Percentiles rank a stretch among this genome's conserved stretches.
Evolutionary conservation across 768 basidiomycete genomes (phyloP).

Genomic region (Dioszegia hungarica): DNA sequence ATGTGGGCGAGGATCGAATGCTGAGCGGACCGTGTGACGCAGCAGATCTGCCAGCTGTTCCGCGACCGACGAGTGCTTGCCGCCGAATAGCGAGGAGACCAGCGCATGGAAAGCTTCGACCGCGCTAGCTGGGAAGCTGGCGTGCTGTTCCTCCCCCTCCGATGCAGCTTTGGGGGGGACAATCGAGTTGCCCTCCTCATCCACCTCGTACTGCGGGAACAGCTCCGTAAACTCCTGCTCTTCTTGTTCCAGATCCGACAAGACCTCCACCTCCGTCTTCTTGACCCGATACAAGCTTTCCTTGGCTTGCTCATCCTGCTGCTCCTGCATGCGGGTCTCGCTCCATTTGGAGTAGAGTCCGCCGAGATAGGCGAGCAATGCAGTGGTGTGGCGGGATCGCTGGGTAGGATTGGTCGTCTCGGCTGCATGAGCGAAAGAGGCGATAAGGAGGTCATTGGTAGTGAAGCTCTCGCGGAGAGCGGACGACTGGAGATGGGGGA

Average conservation of each 20-base stretch:
- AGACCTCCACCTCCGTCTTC: conserved; percentile 55
- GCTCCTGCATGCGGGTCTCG: conserved; percentile 67
- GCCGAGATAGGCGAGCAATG: conserved; percentile 59
- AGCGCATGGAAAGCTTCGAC: conserved; percentile 27
- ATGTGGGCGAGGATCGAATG: conserved; percentile 19
- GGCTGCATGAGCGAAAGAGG: conserved; percentile 5
- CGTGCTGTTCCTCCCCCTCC: not conserved
- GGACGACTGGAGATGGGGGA: not conserved
- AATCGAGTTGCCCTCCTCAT: conserved; percentile 13
- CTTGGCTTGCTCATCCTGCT: conserved; percentile 60
- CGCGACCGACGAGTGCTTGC: not conserved
- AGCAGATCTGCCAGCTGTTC: not conserved
- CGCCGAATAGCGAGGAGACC: conserved; percentile 11
- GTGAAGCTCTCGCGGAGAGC: not conserved
- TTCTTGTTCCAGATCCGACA: conserved; percentile 69
- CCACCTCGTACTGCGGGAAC: conserved; percentile 62
- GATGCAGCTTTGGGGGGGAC: not conserved
- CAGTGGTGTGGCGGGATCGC: conserved; percentile 20
- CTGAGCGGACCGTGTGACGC: not conserved
- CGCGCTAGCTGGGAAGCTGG: conserved; percentile 5
- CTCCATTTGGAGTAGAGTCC: conserved; percentile 76
- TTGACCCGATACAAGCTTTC: conserved; percentile 72
- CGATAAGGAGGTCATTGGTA: not conserved
- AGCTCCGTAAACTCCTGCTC: conserved; percentile 75
- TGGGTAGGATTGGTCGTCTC: conserved; percentile 7